Evolutionary conservation across 2,329 filamentous ascomycete genomes (phyloP), one percentile per base, ranked within the genome.

Genomic region (Epichloe sp.): DNA sequence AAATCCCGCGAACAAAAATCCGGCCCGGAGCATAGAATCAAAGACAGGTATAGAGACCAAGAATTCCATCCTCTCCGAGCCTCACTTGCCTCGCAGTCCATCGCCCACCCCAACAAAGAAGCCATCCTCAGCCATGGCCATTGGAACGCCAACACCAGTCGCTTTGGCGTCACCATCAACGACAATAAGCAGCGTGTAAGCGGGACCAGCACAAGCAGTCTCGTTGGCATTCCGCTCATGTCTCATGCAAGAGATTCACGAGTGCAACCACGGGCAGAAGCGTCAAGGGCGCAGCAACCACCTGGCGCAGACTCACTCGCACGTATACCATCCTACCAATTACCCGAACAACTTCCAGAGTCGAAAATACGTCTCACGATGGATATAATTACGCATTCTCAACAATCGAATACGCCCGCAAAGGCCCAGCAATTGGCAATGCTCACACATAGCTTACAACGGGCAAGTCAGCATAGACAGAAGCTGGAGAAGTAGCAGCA

Each of bases 351-450:
- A 10, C 5, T 48, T 35, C 40, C 50, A 3, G 50, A 52, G 21
- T 49, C 50, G 5, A 26, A 14, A 14, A 42, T 49, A 46, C 50
- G 50, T 35, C 23, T 52, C 11, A 35, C 41, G 34, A 52, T 52
- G 36, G 50, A 52, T 36, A 17, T 23, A 10, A 14, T 52, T 23
- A 19, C 38, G n/a, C 48, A 41, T 43, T 26, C 37, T 7, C 21
- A 7, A 10, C 2, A 34, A 10, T 34, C 12, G 2, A 40, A n/a
- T 15, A 15, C 26, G 5, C 14, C 26, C 17, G 5, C 23, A n/a
- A 52, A 42, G 34, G 23, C 15, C 15, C 21, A 48, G 14, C 36
- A 45, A 21, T 37, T 52, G n/a, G 46, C 35, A 5, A 7, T 34
- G 21, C 47, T 52, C 2, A 37, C 5, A 5, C 34, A 26, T 5